These are phyloP conservation scores for Mycena floridula DNA, from an alignment of 768 basidiomycete species.

Conservation along the genomic window DNA sequence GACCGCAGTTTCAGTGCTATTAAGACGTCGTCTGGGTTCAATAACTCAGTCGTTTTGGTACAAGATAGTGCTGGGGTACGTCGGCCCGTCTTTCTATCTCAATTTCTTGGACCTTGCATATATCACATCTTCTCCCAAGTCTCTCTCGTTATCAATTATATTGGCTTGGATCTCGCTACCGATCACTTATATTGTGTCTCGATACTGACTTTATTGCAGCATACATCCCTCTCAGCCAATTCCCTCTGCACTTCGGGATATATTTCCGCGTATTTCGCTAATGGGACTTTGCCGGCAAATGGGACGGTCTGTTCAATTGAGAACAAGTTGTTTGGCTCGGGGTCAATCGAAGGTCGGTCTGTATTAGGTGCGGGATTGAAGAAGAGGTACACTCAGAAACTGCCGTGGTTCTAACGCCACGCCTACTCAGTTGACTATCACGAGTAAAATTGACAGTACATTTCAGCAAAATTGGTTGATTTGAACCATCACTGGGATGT, in stretches of 20 bases:
- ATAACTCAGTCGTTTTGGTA: conserved; percentile 11
- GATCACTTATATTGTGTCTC: not conserved
- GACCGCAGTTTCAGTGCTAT: conserved; percentile 5
- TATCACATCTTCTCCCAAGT: no score
- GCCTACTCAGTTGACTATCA: no score
- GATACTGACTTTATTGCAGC: conserved; percentile 1
- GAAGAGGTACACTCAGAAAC: no score
- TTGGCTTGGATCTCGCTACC: not conserved
- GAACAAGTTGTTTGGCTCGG: conserved; percentile 6
- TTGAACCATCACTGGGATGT: no score
- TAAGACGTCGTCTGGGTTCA: conserved; percentile 6
- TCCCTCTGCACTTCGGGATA: conserved; percentile 14
- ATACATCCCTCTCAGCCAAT: conserved; percentile 12
- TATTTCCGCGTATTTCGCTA: conserved; percentile 18
- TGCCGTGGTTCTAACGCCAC: no score
- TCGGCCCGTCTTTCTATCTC: no score
- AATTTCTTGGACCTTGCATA: no score
- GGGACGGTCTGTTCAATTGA: conserved; percentile 19
- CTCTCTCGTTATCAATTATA: no score
- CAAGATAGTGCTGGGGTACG: conserved; percentile 13
- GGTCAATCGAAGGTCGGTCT: not conserved
- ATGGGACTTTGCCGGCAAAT: conserved; percentile 18
- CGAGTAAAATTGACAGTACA: no score
- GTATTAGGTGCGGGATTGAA: no score
- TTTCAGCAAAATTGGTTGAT: no score